phyloP scores from a whole-genome alignment of 2,329 filamentous ascomycete genomes.

The Pseudocercospora vitis region DNA sequence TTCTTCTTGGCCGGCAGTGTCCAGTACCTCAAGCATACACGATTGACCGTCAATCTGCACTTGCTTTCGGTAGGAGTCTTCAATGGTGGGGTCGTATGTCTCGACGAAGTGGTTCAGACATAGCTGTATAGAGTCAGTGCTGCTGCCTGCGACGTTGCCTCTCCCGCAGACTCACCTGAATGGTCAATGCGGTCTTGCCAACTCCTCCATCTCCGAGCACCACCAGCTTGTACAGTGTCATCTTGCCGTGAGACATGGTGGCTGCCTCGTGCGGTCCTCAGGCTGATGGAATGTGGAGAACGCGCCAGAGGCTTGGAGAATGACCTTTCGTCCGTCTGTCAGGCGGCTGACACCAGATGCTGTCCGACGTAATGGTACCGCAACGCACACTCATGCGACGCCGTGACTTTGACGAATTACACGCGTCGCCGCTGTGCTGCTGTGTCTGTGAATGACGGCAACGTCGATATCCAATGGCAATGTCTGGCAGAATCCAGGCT shows the following conservation, averaged over 20 bases:
- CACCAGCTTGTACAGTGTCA: slow-evolving; percentile 76
- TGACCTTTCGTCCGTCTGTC: slow-evolving; percentile 7
- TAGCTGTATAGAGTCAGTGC: slow-evolving; percentile 56
- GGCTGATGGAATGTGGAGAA: slow-evolving; percentile 8
- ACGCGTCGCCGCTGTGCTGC: slow-evolving; percentile 13
- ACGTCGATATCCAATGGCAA: slow-evolving; percentile 19
- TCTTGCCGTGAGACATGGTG: slow-evolving; percentile 41
- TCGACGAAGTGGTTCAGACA: slow-evolving; percentile 98
- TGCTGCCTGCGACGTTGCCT: not conserved
- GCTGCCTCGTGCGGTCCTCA: slow-evolving; percentile 11
- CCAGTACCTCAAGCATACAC: slow-evolving; percentile 95
- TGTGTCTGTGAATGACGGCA: slow-evolving; percentile 18
- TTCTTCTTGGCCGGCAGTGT: slow-evolving; percentile 97
- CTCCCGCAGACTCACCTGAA: slow-evolving; percentile 57
- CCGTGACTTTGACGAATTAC: slow-evolving; percentile 18
- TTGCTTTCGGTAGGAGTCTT: slow-evolving; percentile 68
- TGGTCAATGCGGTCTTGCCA: slow-evolving; percentile 98
- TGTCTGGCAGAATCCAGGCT: slow-evolving; percentile 12
- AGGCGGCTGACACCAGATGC: slow-evolving; percentile 17
- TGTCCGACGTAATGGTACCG: slow-evolving; percentile 14
- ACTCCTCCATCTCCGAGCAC: slow-evolving; percentile 98
- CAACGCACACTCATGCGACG: slow-evolving; percentile 14
- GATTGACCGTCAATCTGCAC: slow-evolving; percentile 88
- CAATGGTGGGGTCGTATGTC: slow-evolving; percentile 72
- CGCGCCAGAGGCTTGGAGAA: slow-evolving; percentile 18